phyloP scores from a whole-genome alignment of 768 basidiomycete genomes.

The Leucogyrophana mollusca region DNA sequence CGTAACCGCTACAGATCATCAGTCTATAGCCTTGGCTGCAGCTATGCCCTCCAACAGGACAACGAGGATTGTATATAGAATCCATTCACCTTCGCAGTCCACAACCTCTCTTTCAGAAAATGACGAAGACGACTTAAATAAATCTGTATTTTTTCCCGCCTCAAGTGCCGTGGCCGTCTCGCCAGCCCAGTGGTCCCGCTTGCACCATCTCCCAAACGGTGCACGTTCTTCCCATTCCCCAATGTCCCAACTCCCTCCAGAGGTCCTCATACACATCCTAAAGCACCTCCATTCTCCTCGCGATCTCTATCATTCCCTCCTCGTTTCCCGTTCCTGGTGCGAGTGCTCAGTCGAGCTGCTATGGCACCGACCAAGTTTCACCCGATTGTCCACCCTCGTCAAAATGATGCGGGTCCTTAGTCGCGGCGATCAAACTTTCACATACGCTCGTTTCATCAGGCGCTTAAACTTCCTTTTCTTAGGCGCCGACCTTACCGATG shows the following conservation, averaged over 20 bases:
- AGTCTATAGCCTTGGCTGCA: not conserved
- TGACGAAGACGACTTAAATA: constrained; percentile 62
- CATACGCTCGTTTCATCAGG: constrained; percentile 84
- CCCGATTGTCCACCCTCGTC: constrained; percentile 65
- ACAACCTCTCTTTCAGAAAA: constrained; percentile 79
- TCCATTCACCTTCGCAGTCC: constrained; percentile 60
- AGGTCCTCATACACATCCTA: constrained; percentile 91
- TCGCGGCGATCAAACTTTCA: constrained; percentile 70
- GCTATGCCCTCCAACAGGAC: constrained; percentile 23
- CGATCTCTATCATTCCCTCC: constrained; percentile 73
- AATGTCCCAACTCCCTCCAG: constrained; percentile 76
- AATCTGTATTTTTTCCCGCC: constrained; percentile 39
- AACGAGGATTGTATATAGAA: constrained; percentile 34
- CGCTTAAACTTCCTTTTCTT: constrained; percentile 87
- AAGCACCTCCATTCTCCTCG: constrained; percentile 73
- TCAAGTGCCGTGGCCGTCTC: constrained; percentile 42
- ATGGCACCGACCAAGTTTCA: constrained; percentile 88
- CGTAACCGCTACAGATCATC: too few species aligned
- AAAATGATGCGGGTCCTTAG: constrained; percentile 76
- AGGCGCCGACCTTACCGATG: constrained; percentile 66
- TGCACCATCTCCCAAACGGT: constrained; percentile 32
- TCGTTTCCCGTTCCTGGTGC: constrained; percentile 92
- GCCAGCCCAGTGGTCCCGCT: constrained; percentile 64
- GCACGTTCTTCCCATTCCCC: constrained; percentile 43
- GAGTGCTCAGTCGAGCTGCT: constrained; percentile 93